phyloP scores from a whole-genome alignment of 2,329 filamentous ascomycete genomes.

The Aspergillus viridinutans region DNA sequence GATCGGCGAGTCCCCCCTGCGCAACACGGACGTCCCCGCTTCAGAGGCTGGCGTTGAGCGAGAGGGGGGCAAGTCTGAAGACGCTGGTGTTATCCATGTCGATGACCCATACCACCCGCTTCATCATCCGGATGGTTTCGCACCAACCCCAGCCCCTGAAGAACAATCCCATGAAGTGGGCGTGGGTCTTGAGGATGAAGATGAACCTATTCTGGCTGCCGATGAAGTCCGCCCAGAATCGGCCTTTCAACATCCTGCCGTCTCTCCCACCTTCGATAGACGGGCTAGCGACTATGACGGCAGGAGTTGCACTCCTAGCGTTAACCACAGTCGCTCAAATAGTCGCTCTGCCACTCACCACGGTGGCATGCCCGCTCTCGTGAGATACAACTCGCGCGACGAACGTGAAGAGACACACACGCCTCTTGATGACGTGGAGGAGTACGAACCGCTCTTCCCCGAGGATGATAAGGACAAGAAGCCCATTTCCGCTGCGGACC shows the following conservation, averaged over 20 bases:
- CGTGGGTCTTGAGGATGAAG: slow-evolving; percentile 55
- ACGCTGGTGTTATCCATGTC: slow-evolving; percentile 64
- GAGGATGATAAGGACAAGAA: slow-evolving; percentile 63
- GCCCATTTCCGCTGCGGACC: slow-evolving; percentile 50
- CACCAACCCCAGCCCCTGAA: slow-evolving; percentile 47
- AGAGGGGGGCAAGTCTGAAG: slow-evolving; percentile 11
- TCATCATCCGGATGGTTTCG: slow-evolving; percentile 47
- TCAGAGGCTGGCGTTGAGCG: slow-evolving; percentile 30
- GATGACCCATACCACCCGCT: slow-evolving; percentile 56
- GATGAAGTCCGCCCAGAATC: slow-evolving; percentile 73
- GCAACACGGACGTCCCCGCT: slow-evolving; percentile 47
- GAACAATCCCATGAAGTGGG: slow-evolving; percentile 43
- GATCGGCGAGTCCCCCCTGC: slow-evolving; percentile 49
- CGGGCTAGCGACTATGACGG: slow-evolving; percentile 53
- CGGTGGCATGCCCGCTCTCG: slow-evolving; percentile 49
- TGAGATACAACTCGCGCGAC: slow-evolving; percentile 54
- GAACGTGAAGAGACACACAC: slow-evolving; percentile 54
- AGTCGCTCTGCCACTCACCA: slow-evolving; percentile 63
- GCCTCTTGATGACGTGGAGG: slow-evolving; percentile 79
- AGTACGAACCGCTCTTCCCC: slow-evolving; percentile 92
- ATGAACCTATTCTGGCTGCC: slow-evolving; percentile 77
- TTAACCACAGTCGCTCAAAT: slow-evolving; percentile 59
- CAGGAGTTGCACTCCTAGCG: slow-evolving; percentile 51
- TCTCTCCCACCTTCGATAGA: slow-evolving; percentile 68
- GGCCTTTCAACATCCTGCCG: slow-evolving; percentile 70